These are phyloP conservation scores for Daldinia concentrica DNA, from an alignment of 495 filamentous ascomycete genomes.

Conservation along the genomic window DNA sequence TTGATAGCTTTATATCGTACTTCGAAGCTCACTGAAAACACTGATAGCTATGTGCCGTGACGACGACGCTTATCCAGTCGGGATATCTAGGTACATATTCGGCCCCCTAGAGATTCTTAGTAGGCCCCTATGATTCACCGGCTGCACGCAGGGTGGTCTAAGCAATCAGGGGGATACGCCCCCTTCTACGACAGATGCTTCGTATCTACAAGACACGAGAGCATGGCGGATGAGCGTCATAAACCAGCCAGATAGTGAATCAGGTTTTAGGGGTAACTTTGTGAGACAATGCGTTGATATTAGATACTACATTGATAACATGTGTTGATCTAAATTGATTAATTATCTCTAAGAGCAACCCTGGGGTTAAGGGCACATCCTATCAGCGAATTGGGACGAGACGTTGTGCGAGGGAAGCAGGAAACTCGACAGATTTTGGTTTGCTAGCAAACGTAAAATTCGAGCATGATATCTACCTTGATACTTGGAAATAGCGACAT, in stretches of 20 bases:
- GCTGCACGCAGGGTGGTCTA: background rate
- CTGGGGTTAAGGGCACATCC: background rate
- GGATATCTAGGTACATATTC: background rate
- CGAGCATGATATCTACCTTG: background rate
- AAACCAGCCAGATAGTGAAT: background rate
- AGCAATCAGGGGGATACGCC: background rate
- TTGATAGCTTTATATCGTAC: background rate
- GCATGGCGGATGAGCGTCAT: background rate
- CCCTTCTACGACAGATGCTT: background rate
- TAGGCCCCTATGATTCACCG: too few relatives aligned
- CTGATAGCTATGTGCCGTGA: background rate
- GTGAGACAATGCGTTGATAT: background rate
- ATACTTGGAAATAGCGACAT: background rate
- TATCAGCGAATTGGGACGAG: background rate
- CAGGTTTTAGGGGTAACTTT: background rate
- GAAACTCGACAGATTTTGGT: conserved; percentile 2
- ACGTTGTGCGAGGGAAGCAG: background rate
- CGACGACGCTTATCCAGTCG: too few relatives aligned
- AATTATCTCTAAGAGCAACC: background rate
- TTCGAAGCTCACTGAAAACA: background rate
- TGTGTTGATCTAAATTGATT: background rate
- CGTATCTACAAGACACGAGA: background rate
- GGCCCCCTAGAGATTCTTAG: background rate
- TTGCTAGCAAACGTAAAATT: conserved; percentile 2
- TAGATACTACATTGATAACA: background rate